Evolutionary conservation across 371 early-diverging fungal species (phyloP).

Genomic region (Fennellomyces sp.): DNA sequence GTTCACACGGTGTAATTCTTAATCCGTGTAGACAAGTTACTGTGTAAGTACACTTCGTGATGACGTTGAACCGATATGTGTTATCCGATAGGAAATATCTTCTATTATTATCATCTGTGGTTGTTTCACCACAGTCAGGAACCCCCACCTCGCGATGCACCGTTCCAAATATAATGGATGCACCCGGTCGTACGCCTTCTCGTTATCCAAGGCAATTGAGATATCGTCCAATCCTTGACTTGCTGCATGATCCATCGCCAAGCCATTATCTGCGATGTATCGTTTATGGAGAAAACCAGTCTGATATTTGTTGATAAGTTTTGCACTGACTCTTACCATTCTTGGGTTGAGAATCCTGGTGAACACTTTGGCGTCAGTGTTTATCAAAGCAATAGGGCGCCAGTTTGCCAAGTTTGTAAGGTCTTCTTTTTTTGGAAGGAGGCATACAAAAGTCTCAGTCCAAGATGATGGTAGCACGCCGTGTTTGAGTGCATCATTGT

Average conservation of each 20-base stretch:
- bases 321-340: neutral
- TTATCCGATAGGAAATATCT: too few species aligned
- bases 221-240: neutral
- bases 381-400: conserved; percentile 24
- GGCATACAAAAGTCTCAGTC: neutral
- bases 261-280: conserved; percentile 12
- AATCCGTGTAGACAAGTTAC: too few species aligned
- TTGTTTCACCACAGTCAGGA: too few species aligned
- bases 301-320: conserved; percentile 8
- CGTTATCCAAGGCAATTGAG: neutral
- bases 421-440: conserved; percentile 21
- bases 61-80: too few species aligned
- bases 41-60: too few species aligned
- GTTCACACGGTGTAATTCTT: too few species aligned
- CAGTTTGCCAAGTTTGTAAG: conserved; percentile 17
- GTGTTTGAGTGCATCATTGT: neutral
- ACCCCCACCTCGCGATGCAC: neutral
- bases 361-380: conserved; percentile 17
- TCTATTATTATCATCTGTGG: too few species aligned
- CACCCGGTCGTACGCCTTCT: neutral
- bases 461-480: neutral
- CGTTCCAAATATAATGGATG: conserved; percentile 1
- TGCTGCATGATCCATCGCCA: neutral
- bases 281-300: conserved; percentile 11
- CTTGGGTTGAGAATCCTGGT: conserved; percentile 11